Evolutionary conservation across 257 asterid genomes (phyloP).

Genomic region (Solanum infundibuliforme): DNA sequence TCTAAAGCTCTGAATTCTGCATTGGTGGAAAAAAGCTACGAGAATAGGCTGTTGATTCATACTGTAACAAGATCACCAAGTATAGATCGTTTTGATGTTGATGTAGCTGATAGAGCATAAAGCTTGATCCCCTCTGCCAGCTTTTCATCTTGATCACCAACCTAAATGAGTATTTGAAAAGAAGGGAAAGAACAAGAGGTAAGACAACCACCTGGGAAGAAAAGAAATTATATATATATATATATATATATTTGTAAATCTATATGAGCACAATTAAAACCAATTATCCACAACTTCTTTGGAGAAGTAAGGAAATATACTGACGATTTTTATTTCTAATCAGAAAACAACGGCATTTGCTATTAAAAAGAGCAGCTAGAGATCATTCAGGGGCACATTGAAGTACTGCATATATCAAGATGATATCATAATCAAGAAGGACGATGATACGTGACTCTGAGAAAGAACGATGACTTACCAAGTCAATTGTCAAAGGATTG

Average conservation of each 20-base stretch:
- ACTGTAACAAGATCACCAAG: slow-evolving; percentile 77
- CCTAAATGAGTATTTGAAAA: slow-evolving; percentile 28
- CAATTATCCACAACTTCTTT: background rate
- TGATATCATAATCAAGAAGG: background rate
- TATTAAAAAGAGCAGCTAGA: background rate
- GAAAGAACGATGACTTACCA: slow-evolving; percentile 34
- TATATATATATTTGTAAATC: background rate
- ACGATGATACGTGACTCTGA: background rate
- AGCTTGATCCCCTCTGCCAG: slow-evolving; percentile 85
- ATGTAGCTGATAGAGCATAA: slow-evolving; percentile 54
- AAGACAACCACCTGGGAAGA: background rate
- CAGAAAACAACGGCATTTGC: background rate
- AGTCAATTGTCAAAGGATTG: slow-evolving; percentile 80
- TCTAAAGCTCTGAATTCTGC: background rate
- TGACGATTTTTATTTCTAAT: background rate
- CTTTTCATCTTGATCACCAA: slow-evolving; percentile 74
- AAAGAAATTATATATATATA: background rate
- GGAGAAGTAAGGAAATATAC: background rate
- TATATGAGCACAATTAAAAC: background rate
- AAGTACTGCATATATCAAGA: background rate
- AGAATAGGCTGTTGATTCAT: slow-evolving; percentile 8
- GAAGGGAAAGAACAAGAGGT: background rate
- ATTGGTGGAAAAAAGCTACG: background rate
- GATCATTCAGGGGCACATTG: background rate
- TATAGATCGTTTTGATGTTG: slow-evolving; percentile 60